These are phyloP conservation scores for Linum usitatissimum DNA, from an alignment of 345 rosid genomes.

Conservation along the genomic window DNA sequence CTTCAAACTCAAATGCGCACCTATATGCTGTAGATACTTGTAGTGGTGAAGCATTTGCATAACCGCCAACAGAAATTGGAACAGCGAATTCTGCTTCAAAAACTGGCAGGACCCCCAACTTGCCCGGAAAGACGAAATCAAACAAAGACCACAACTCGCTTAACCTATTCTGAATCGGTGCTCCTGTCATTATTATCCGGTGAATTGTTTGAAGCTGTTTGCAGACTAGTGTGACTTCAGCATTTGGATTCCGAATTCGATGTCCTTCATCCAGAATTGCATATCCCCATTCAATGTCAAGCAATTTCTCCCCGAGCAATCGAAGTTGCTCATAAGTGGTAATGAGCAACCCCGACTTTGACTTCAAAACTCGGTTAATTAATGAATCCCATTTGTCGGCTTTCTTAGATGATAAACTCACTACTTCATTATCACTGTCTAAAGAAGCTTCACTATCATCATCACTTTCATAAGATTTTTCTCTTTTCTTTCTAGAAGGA, in stretches of 20 bases:
- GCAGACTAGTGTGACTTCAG: constrained; percentile 80
- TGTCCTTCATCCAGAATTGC: constrained; percentile 95
- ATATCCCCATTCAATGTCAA: constrained; percentile 90
- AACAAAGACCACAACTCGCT: constrained; percentile 90
- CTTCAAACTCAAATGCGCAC: constrained; percentile 21
- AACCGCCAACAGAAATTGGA: constrained; percentile 95
- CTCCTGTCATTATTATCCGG: constrained; percentile 90
- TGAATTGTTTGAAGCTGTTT: constrained; percentile 96
- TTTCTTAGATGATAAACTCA: constrained; percentile 30
- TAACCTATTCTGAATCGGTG: constrained; percentile 94
- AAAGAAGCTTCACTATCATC: constrained; percentile 56
- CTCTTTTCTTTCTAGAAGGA: constrained; percentile 33
- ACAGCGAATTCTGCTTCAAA: constrained; percentile 96
- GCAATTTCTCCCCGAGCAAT: constrained; percentile 64
- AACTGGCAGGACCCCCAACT: constrained; percentile 88
- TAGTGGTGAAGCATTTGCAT: constrained; percentile 93
- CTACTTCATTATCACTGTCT: constrained; percentile 50
- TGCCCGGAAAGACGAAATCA: constrained; percentile 98
- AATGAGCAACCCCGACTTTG: constrained; percentile 70
- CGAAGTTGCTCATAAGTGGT: constrained; percentile 97
- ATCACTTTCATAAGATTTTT: constrained; percentile 49
- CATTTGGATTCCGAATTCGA: constrained; percentile 92
- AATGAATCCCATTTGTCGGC: constrained; percentile 72
- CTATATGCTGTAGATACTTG: constrained; percentile 98
- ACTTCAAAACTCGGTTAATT: constrained; percentile 66